Percentiles rank a stretch among this genome's conserved stretches.
Evolutionary conservation across 371 early-diverging fungal genomes (phyloP).

Genomic region (Blakeslea trispora): DNA sequence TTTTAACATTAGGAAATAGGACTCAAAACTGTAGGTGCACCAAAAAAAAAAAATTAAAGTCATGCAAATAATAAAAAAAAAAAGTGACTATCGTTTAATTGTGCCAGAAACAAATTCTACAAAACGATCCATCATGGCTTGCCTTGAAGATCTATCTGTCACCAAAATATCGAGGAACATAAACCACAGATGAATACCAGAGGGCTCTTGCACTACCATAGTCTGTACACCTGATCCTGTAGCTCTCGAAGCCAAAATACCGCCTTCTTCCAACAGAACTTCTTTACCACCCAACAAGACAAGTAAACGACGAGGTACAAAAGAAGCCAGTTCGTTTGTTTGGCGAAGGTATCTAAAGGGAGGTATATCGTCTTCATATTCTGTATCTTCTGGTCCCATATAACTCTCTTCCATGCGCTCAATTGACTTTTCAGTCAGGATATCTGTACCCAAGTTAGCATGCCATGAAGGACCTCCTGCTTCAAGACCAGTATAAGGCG

Average conservation of each 20-base stretch:
- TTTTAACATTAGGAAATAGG: too few relatives aligned
- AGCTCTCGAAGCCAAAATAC: constrained; percentile 36
- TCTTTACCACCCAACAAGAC: constrained; percentile 47
- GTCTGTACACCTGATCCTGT: constrained; percentile 34
- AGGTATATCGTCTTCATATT: constrained; percentile 11
- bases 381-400: constrained; percentile 22
- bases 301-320: constrained; percentile 32
- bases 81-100: too few relatives aligned
- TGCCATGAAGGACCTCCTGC: constrained; percentile 46
- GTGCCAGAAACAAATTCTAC: constrained; percentile 19
- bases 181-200: constrained; percentile 39
- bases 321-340: constrained; percentile 16
- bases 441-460: constrained; percentile 34
- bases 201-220: constrained; percentile 36
- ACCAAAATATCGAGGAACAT: constrained; percentile 30
- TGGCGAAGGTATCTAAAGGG: constrained; percentile 21
- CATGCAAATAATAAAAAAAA: too few relatives aligned
- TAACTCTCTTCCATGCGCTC: constrained; percentile 41
- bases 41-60: too few relatives aligned
- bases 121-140: constrained; percentile 18
- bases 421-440: constrained; percentile 33
- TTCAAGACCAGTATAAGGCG: constrained; percentile 49
- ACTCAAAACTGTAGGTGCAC: too few relatives aligned
- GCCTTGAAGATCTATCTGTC: constrained; percentile 18
- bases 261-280: constrained; percentile 46